phyloP scores from a whole-genome alignment of 2,329 filamentous ascomycete genomes.

The Epichloe hybrida region DNA sequence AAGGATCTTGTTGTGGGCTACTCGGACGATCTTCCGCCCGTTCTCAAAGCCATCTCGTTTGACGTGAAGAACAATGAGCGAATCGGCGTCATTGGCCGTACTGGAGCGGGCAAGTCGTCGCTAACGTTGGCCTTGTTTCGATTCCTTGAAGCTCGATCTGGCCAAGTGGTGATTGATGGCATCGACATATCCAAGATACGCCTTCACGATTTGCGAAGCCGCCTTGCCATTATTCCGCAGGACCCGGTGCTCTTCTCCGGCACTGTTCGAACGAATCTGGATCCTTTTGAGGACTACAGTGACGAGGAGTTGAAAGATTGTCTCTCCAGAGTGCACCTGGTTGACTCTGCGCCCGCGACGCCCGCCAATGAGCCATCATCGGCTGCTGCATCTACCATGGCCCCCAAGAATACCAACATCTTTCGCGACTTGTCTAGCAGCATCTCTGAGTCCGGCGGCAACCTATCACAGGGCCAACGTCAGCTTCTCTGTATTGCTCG shows the following conservation, averaged over 20 bases:
- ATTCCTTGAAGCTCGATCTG: conserved; percentile 56
- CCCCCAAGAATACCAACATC: conserved; percentile 45
- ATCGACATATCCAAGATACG: conserved; percentile 60
- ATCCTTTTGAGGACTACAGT: conserved; percentile 58
- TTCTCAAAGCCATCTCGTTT: conserved; percentile 58
- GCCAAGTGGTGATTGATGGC: conserved; percentile 57
- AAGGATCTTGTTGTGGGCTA: conserved; percentile 59
- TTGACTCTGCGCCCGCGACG: conserved; percentile 27
- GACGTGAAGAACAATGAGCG: conserved; percentile 52
- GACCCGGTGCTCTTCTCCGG: conserved; percentile 74
- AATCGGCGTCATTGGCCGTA: conserved; percentile 65
- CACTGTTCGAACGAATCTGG: conserved; percentile 62
- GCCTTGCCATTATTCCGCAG: conserved; percentile 67
- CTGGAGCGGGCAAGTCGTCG: conserved; percentile 66
- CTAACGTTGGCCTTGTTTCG: conserved; percentile 65
- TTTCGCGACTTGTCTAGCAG: conserved; percentile 49
- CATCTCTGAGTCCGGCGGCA: conserved; percentile 59
- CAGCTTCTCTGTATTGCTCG: conserved; percentile 64
- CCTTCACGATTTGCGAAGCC: conserved; percentile 55
- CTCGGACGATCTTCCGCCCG: conserved; percentile 54
- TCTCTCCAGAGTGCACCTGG: conserved; percentile 56
- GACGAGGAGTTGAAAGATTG: conserved; percentile 58
- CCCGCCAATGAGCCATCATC: conserved; percentile 26
- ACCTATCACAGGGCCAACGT: conserved; percentile 63
- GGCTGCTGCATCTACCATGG: conserved; percentile 18